Conservation (phyloP, 2,329 filamentous ascomycete species). For the Hawksworthiomyces lignivorus region DNA sequence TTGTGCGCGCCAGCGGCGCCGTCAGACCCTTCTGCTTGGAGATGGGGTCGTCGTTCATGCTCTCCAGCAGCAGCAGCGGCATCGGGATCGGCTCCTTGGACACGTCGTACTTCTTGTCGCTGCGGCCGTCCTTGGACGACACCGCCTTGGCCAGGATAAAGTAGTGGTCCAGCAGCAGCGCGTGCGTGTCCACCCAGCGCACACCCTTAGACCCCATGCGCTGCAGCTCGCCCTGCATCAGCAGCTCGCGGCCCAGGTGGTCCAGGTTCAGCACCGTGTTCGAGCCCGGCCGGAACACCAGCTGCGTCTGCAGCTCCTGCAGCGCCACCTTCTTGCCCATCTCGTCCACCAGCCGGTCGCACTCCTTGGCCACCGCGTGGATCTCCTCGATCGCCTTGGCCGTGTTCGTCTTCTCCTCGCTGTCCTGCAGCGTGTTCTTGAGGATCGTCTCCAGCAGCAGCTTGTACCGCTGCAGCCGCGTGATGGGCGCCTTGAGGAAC, state of each 20-base stretch:
- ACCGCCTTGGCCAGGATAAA: constrained; percentile 83
- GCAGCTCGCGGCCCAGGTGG: constrained; percentile 84
- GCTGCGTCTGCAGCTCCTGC: constrained; percentile 72
- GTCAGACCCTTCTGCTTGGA: constrained; percentile 73
- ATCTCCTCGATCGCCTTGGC: constrained; percentile 84
- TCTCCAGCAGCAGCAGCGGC: constrained; percentile 89
- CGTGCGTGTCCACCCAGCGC: constrained; percentile 88
- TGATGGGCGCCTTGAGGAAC: constrained; percentile 88
- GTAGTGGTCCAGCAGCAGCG: constrained; percentile 93
- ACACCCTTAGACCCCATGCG: constrained; percentile 83
- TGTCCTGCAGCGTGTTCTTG: constrained; percentile 75
- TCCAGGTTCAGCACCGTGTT: constrained; percentile 85
- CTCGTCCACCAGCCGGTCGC: constrained; percentile 85
- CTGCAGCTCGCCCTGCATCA: constrained; percentile 83
- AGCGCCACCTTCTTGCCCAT: constrained; percentile 86
- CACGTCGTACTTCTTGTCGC: constrained; percentile 86
- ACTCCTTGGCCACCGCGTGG: constrained; percentile 79
- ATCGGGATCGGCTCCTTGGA: constrained; percentile 94
- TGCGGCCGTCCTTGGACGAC: constrained; percentile 58
- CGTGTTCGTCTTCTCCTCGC: constrained; percentile 82
- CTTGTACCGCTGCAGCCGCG: constrained; percentile 81
- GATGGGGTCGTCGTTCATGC: constrained; percentile 83
- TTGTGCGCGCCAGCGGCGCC: constrained; percentile 49
- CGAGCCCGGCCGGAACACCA: constrained; percentile 81
- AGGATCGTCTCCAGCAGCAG: constrained; percentile 76